Conservation (phyloP, 805 yeast genomes). For the Candida pseudofarinosa region DNA sequence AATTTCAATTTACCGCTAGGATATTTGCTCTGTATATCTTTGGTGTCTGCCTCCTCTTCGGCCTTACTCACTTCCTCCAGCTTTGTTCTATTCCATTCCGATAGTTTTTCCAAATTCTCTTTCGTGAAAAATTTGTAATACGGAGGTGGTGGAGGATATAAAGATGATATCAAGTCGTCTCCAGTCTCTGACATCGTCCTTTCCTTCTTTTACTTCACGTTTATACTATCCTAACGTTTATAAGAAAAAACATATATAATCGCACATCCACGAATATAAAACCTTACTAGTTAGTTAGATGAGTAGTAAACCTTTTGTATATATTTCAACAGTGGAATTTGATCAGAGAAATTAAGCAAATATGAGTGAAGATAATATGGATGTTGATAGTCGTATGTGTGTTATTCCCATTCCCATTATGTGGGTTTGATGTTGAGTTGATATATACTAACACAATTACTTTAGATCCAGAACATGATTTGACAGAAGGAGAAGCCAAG, state of each 20-base stretch:
- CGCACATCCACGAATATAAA: constrained; percentile 1
- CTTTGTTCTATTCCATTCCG: constrained; percentile 19
- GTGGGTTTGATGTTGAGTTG: not conserved
- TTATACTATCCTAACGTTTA: not conserved
- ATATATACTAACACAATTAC: constrained; percentile 14
- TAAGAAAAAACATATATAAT: not conserved
- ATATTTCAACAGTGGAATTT: not conserved
- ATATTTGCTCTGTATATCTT: constrained; percentile 8
- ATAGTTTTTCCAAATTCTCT: constrained; percentile 53
- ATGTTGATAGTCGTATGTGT: constrained; percentile 25
- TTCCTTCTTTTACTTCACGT: not conserved
- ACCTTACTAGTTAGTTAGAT: constrained; percentile 1
- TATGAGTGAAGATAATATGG: constrained; percentile 29
- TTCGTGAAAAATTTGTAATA: constrained; percentile 68
- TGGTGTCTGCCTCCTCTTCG: constrained; percentile 19
- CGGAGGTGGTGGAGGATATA: constrained; percentile 95
- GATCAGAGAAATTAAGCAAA: not conserved
- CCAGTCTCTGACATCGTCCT: constrained; percentile 4
- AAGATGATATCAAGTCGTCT: constrained; percentile 51
- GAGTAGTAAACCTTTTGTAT: not conserved
- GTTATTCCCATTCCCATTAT: no score
- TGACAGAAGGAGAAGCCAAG: constrained; percentile 18
- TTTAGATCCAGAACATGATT: constrained; percentile 11
- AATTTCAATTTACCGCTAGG: constrained; percentile 50
- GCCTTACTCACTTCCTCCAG: constrained; percentile 24